Base-by-base conservation (phyloP, 805 yeast species). In the Zygosaccharomyces rouxii region DNA sequence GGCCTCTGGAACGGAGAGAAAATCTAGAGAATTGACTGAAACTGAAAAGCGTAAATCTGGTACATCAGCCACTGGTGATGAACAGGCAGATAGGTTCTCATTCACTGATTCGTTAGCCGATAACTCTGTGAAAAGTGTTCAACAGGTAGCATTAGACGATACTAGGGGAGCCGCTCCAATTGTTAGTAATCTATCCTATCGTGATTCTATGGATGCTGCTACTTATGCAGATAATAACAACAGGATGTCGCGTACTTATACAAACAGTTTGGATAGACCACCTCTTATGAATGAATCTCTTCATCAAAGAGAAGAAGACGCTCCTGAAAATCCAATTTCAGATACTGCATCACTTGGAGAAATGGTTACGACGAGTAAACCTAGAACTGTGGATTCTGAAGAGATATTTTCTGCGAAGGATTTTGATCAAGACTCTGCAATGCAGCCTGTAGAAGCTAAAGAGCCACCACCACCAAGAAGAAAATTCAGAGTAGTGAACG, bases 401-500 rank as follows among this genome's bases (percentile, higher is more conserved):
- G 44, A 16, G 10, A 25, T 7, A 9, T 9, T 26, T 14, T 41
- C 44, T 14, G 28, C 4, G n/a, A 21, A 21, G 5, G 28, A 29
- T 10, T 41, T 41, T 29, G 35, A 41, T 29, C 25, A 29, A 4
- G 14, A 28, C 9, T 18, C 35, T 4, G 23, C 26, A 7, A 25
- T n/a, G 3, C 35, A 41, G 6, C 33, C 44, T 19, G 22, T 22
- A 6, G 13, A 21, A 14, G 18, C 28, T 13, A 35, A 41, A 18
- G 35, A 41, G 11, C 26, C 14, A 4, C 37, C 25, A 21, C 25
- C 42, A 6, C 46, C 40, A 11, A 42, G 47, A 7, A 55, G 60
- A 39, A 55, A 44, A 7, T 64, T 60, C 35, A 55, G 70, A 35
- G 63, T 66, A 6, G 68, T 60, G 3, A 66, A 66, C 22, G 66